phyloP scores from a whole-genome alignment of 2,329 filamentous ascomycete species.

The Xylariomycetidae sp. region DNA sequence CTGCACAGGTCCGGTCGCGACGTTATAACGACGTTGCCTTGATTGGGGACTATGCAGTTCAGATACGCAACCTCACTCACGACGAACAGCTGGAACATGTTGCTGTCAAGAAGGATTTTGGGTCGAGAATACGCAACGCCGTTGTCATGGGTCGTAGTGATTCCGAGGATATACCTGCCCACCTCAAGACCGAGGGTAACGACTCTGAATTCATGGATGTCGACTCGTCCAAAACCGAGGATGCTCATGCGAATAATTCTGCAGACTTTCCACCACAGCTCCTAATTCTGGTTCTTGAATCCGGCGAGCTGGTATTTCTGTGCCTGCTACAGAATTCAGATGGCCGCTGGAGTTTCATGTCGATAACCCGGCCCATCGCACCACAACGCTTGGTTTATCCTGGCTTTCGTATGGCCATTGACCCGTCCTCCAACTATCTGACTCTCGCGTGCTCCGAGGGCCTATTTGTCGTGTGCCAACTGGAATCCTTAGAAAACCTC shows the following conservation, averaged over 20 bases:
- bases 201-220: constrained; percentile 38
- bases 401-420: constrained; percentile 67
- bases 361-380: constrained; percentile 56
- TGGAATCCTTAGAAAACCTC: constrained; percentile 53
- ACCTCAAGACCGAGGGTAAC: constrained; percentile 27
- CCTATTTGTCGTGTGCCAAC: constrained; percentile 66
- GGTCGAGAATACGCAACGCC: constrained; percentile 72
- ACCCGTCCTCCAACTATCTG: constrained; percentile 66
- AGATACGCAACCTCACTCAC: constrained; percentile 69
- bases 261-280: constrained; percentile 67
- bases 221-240: constrained; percentile 15
- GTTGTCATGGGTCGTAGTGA: constrained; percentile 73
- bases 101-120: constrained; percentile 75
- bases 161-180: too few species aligned
- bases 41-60: constrained; percentile 78
- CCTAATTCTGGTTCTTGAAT: constrained; percentile 70
- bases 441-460: constrained; percentile 68
- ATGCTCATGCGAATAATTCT: constrained; percentile 2
- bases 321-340: constrained; percentile 51
- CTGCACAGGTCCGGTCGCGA: constrained; percentile 68
- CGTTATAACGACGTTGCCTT: constrained; percentile 79
- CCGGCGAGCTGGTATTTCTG: constrained; percentile 71
- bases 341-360: constrained; percentile 54
- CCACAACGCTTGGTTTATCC: constrained; percentile 52
- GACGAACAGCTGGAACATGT: constrained; percentile 71